These are phyloP conservation scores for Podospora pseudoanserina DNA, from an alignment of 495 filamentous ascomycete species.

Conservation along the genomic window DNA sequence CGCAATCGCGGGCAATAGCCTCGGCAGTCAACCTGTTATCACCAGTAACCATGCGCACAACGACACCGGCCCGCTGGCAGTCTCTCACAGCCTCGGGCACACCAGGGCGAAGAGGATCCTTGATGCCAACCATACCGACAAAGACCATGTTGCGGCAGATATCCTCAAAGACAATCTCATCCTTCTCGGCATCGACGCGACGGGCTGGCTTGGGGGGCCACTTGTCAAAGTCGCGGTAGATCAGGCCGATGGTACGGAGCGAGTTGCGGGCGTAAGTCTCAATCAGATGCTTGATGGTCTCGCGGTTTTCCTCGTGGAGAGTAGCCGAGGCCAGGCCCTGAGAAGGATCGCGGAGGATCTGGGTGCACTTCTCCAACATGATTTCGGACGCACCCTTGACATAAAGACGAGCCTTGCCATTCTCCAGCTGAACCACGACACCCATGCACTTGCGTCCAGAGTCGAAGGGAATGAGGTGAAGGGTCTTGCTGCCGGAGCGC, in stretches of 20 bases:
- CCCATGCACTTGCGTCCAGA: conserved; percentile 89
- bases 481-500: conserved; percentile 63
- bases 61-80: conserved; percentile 73
- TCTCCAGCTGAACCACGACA: conserved; percentile 61
- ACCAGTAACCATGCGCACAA: conserved; percentile 88
- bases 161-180: conserved; percentile 71
- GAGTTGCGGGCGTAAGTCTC: conserved; percentile 75
- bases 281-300: conserved; percentile 63
- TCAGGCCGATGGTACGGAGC: conserved; percentile 78
- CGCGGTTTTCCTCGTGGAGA: conserved; percentile 55
- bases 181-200: conserved; percentile 63
- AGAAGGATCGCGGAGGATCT: conserved; percentile 69
- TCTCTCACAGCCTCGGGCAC: conserved; percentile 70
- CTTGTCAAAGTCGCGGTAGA: conserved; percentile 82
- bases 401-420: conserved; percentile 64
- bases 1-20: conserved; percentile 79
- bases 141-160: conserved; percentile 70
- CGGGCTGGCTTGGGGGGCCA: conserved; percentile 76
- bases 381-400: conserved; percentile 93
- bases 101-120: conserved; percentile 80
- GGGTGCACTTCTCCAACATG: conserved; percentile 66
- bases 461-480: conserved; percentile 81
- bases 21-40: conserved; percentile 80
- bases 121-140: conserved; percentile 77
- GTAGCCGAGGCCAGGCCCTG: conserved; percentile 51